Percentiles rank a stretch among this genome's conserved stretches.
These are phyloP conservation scores for California macrophylla DNA, from an alignment of 441 rosid genomes.

Conservation along the genomic window DNA sequence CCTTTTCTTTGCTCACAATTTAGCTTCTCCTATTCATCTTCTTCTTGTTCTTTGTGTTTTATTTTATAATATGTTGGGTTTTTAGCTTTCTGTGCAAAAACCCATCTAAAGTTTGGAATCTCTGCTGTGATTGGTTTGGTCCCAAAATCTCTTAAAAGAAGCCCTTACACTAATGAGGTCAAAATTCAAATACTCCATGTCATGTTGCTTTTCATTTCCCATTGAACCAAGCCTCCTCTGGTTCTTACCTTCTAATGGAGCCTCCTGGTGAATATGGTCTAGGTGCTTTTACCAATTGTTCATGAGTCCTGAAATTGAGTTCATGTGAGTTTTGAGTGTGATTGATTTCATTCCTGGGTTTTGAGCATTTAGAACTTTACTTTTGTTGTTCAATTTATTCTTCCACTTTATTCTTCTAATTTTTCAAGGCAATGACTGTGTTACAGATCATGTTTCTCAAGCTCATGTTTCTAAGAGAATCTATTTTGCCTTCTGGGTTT, in stretches of 20 bases:
- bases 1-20: slow-evolving; percentile 43
- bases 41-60: neutral
- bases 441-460: slow-evolving; percentile 1
- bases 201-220: slow-evolving; percentile 8
- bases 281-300: neutral
- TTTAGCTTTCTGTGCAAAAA: slow-evolving; percentile 15
- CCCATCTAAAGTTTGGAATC: slow-evolving; percentile 35
- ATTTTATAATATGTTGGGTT: neutral
- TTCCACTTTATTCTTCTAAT: neutral
- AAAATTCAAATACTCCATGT: slow-evolving; percentile 22
- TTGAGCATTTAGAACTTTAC: neutral
- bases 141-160: slow-evolving; percentile 9
- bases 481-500: slow-evolving; percentile 12
- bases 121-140: slow-evolving; percentile 18
- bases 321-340: neutral
- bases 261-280: slow-evolving; percentile 6
- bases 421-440: neutral
- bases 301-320: neutral
- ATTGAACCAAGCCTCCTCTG: neutral
- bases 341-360: neutral
- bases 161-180: slow-evolving; percentile 8
- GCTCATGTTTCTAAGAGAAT: slow-evolving; percentile 3
- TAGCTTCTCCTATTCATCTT: slow-evolving; percentile 13
- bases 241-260: neutral
- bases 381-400: neutral